Percentiles rank a stretch among this genome's conserved stretches.
phyloP scores from a whole-genome alignment of 148 eudicot species.

The Chenopodium formosanum region DNA sequence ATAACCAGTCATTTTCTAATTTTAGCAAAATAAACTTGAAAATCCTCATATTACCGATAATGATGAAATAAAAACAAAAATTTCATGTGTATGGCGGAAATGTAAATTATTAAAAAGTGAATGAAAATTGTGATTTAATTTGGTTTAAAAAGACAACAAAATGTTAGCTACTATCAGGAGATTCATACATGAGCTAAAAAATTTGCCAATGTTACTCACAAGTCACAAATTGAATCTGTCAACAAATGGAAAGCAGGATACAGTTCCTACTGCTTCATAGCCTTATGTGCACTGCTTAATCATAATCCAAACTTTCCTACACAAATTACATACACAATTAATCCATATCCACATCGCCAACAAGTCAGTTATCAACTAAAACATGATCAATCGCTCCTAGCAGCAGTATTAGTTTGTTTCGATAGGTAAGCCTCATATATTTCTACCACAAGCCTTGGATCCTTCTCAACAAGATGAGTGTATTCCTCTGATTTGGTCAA shows the following conservation, averaged over 20 bases:
- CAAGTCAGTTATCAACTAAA: neutral
- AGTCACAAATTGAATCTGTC: neutral
- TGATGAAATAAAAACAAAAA: too few species aligned
- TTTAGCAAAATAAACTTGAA: too few species aligned
- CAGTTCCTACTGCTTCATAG: neutral
- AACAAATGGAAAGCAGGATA: neutral
- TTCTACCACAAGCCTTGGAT: slow-evolving; percentile 72
- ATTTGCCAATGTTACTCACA: neutral
- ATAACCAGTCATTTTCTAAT: too few species aligned
- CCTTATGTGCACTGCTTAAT: neutral
- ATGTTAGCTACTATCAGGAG: too few species aligned
- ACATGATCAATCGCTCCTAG: slow-evolving; percentile 32
- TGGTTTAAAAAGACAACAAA: too few species aligned
- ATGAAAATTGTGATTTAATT: too few species aligned
- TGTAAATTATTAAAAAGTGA: too few species aligned
- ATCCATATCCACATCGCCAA: neutral
- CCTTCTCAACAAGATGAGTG: slow-evolving; percentile 70
- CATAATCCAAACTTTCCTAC: neutral
- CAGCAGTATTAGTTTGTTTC: slow-evolving; percentile 75
- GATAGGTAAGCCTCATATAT: slow-evolving; percentile 76
- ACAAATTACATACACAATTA: neutral
- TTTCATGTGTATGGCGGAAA: too few species aligned
- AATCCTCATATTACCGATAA: too few species aligned
- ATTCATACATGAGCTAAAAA: neutral
- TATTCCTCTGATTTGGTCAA: slow-evolving; percentile 67